Base-by-base conservation (phyloP, 1,139 yeast species). In the Yueomyces sp. region DNA sequence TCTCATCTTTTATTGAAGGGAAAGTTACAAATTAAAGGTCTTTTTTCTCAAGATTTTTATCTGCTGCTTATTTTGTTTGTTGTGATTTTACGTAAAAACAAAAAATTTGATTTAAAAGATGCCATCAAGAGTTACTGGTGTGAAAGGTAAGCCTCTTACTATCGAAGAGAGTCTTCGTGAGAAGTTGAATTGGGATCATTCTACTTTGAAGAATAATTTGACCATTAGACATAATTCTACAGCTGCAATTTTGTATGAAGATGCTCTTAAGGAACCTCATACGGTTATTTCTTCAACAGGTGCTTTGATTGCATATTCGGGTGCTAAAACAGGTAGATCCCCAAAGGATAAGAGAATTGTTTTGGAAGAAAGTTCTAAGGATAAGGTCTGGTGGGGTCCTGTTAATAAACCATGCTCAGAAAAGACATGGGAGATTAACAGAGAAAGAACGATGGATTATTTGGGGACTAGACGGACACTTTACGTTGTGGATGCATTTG, bases 371-470 rank as follows among this genome's bases (percentile, higher is more conserved):
- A 73, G 93, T 43, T 87, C 96, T 37, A 67, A 75, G 46, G 76
- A 84, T 49, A 72, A 89, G 62, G 78, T 91, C 56, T 91, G 98
- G 97, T 91, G 98, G 98, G 98, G 98, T 31, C 97, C 97, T 7
- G 98, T 91, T 57, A 91, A 91, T 73, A 86, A 84, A 69, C 85
- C 89, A 69, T 91, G 91, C 58, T 82, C 86, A 50, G 96, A 86
- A 68, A 79, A 81, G 63, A 87, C 96, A 39, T 91, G 97, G 97
- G 78, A 80, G 60, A 89, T 91, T 58, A 85, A 93, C 65, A 82
- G 95, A 66, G 93, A 93, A 55, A 84, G 98, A 70, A 97, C 98
- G 45, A 77, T 89, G 57, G 98, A 91, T 67, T 91, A 87, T 72
- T 77, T 91, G 65, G 84, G 95, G 75, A 91, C 97, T 48, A 82